Evolutionary conservation across 306 rosid genomes (phyloP), one percentile per base, ranked within the genome.

Genomic region (Nissolia schottii): DNA sequence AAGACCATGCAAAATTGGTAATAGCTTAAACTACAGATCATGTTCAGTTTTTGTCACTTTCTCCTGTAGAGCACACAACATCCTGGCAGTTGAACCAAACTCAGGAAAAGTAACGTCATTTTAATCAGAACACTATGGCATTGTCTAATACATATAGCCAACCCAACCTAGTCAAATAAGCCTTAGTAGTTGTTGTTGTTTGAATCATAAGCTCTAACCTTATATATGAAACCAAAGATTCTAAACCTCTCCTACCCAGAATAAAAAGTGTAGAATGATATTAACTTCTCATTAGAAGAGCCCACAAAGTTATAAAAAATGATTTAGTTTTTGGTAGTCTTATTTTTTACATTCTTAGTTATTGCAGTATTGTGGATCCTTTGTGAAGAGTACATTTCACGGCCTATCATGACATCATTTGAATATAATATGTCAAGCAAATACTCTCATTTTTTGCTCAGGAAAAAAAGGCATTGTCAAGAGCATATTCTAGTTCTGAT

Each of bases 391-490:
- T 25, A 38, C 65, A 64, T 53, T 65, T 20, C 49, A 20, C 14
- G n/a, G 58, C 48, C 57, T 38, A 54, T 4, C 37, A 14, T 64
- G 66, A 40, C 15, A 41, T 55, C 64, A 25, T 19, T 14, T 40
- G 43, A 50, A 77, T 4, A 16, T 25, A 67, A 76, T 37, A 75
- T 41, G 53, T 32, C 32, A 46, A 6, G 75, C 69, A 57, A 16
- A 65, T 25, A 59, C 37, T 16, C 38, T 12, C 31, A 68, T 18
- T 16, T 31, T 25, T 49, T 20, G 23, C 43, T 19, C 14, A 34
- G 23, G 1, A 13, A 13, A 64, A n/a, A 10, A 45, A 45, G 4
- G 55, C 6, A 28, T 34, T 18, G 12, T 40, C 49, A 40, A 29
- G 14, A 45, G 55, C 55, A 55, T 29, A 57, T 25, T 41, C 60